Percentiles rank a stretch among this genome's conserved stretches.
Conservation (phyloP, 83 land plant species). For the Isoetes engelmannii region DNA sequence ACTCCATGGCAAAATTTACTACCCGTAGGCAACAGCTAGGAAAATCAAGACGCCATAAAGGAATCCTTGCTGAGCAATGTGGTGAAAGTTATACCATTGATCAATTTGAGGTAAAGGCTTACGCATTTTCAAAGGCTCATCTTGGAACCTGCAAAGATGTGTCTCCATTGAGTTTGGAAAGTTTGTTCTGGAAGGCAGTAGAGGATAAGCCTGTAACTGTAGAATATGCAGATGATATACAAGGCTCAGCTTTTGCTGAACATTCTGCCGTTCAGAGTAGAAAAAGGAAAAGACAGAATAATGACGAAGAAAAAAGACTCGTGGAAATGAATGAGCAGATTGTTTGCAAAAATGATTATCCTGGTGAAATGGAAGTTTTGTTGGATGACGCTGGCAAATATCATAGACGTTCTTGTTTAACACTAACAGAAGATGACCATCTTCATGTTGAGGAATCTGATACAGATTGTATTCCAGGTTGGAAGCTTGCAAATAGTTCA, state of each 20-base stretch:
- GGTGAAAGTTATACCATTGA: slow-evolving; percentile 91
- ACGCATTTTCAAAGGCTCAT: slow-evolving; percentile 43
- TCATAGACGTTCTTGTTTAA: slow-evolving; percentile 1
- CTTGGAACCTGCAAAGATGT: slow-evolving; percentile 48
- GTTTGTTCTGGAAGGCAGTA: slow-evolving; percentile 86
- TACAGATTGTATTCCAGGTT: slow-evolving; percentile 37
- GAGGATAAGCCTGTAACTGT: slow-evolving; percentile 74
- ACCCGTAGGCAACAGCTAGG: slow-evolving; percentile 91
- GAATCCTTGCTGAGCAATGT: slow-evolving; percentile 60
- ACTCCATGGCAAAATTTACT: slow-evolving; percentile 52
- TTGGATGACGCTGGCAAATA: background rate
- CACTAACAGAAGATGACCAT: slow-evolving; percentile 23
- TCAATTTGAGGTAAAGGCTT: slow-evolving; percentile 90
- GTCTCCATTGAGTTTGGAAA: slow-evolving; percentile 56
- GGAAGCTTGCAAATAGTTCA: slow-evolving; percentile 83
- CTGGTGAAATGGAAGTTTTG: background rate
- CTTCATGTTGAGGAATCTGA: background rate
- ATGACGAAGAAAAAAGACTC: background rate
- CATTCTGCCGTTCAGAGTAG: slow-evolving; percentile 28
- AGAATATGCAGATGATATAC: slow-evolving; percentile 98
- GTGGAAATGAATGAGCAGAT: background rate
- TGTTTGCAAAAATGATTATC: background rate
- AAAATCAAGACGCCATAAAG: slow-evolving; percentile 26
- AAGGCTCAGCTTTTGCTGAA: slow-evolving; percentile 82
- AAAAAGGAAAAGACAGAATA: slow-evolving; percentile 5